Base-by-base conservation (phyloP, 805 yeast genomes). In the Jamesozyma rosinii region DNA sequence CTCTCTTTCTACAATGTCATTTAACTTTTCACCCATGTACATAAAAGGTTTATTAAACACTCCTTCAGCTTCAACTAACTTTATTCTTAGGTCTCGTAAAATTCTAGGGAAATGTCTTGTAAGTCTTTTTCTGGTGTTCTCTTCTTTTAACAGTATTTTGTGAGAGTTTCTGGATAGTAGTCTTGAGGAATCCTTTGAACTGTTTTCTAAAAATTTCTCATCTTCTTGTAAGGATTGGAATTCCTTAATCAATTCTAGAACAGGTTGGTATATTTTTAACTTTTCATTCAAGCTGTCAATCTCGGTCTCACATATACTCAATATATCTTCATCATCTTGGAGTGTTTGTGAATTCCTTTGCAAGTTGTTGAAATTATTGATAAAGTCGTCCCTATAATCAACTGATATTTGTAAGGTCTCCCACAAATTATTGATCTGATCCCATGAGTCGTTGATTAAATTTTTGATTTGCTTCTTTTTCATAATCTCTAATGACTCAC, bases 121-220 rank as follows among this genome's bases (percentile, higher is more conserved):
- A 6, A 89, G 69, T 42, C 74, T 73, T 51, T 81, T 81, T 43
- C 97, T 68, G 33, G 79, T 68, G 54, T 73, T 81, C 57, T 88
- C 96, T 58, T 90, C 98, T 44, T 81, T 75, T 44, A 83, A 69
- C 45, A 90, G 66, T 20, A 89, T 81, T 47, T 79, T 81, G 49
- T 90, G 89, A 1, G 88, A 81, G 52, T 83, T 80, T 54, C 84
- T 76, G 48, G 82, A 76, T 37, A 83, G 61, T 35, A 89, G 69
- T 48, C 97, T 72, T 0, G 90, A 78, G 0, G 97, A 79, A 58
- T 90, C 92, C 53, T 77, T 81, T 1, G 83, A 74, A 3, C 92
- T 77, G 47, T 77, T 82, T 31, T 72, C 81, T 32, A 92, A 70
- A 38, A 74, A 74, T 1, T 59, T 49, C 47, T 82, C 83, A 49